Conservation (phyloP, 192 early-diverging fungal genomes). For the Umbelopsis sp. region DNA sequence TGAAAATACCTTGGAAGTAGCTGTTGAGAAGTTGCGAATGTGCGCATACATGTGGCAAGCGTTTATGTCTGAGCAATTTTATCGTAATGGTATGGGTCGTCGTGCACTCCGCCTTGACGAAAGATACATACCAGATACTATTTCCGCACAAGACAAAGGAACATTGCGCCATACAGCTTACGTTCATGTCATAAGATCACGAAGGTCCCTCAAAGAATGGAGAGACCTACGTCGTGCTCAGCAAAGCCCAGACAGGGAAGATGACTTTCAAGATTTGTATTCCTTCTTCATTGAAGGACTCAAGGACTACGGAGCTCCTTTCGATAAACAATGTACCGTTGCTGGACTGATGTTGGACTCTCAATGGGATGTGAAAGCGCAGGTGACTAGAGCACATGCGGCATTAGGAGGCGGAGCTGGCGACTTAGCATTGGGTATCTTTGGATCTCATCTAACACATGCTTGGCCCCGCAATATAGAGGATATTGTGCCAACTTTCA, state of each 20-base stretch:
- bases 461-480: conserved; percentile 64
- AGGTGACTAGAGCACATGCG: conserved; percentile 60
- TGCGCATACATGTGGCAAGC: conserved; percentile 75
- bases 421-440: conserved; percentile 58
- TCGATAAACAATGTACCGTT: conserved; percentile 45
- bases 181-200: conserved; percentile 53
- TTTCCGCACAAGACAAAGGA: conserved; percentile 44
- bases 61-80: conserved; percentile 69
- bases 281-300: conserved; percentile 51
- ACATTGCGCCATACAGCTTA: conserved; percentile 52
- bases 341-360: conserved; percentile 62
- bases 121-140: conserved; percentile 50
- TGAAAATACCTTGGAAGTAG: conserved; percentile 49
- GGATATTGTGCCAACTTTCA: conserved; percentile 56
- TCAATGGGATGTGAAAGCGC: conserved; percentile 53
- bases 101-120: conserved; percentile 71
- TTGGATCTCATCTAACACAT: conserved; percentile 67
- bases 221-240: conserved; percentile 60
- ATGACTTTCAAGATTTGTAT: conserved; percentile 48
- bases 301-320: conserved; percentile 48
- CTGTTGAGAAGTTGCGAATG: conserved; percentile 58
- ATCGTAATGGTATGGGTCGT: conserved; percentile 67
- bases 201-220: conserved; percentile 53
- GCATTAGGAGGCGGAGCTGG: conserved; percentile 64
- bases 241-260: conserved; percentile 42